Conservation (phyloP, 73 alveolate species). For the Paramecium sonneborni region DNA sequence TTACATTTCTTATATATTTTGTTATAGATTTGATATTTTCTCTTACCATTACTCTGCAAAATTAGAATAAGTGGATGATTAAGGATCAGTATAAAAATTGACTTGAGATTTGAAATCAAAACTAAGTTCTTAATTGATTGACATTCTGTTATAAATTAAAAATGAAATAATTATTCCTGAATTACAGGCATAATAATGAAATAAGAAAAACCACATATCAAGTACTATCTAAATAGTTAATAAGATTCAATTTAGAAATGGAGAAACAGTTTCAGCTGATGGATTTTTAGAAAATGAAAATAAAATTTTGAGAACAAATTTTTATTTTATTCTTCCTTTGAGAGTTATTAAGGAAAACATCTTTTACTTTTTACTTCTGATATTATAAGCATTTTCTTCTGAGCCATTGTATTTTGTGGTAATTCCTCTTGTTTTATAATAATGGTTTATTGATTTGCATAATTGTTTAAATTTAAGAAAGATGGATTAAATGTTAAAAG, state of each 20-base stretch:
- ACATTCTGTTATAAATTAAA: conserved; percentile 5
- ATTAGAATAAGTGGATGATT: background rate
- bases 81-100: background rate
- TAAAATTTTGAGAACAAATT: background rate
- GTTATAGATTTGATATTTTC: background rate
- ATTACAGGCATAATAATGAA: conserved; percentile 22
- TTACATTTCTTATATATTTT: background rate
- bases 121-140: conserved; percentile 30
- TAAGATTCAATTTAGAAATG: conserved; percentile 19
- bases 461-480: background rate
- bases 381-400: background rate
- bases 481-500: conserved; percentile 6
- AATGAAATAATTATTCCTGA: conserved; percentile 30
- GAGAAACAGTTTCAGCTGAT: background rate
- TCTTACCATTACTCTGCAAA: background rate
- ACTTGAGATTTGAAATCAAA: background rate
- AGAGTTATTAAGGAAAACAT: background rate
- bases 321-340: background rate
- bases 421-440: background rate
- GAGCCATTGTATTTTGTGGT: background rate
- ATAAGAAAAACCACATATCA: background rate
- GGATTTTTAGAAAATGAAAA: background rate
- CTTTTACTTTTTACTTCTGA: background rate
- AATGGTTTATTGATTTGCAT: background rate
- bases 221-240: background rate